These are phyloP conservation scores for Colletotrichum siamense DNA, from an alignment of 2,329 filamentous ascomycete genomes.

Conservation along the genomic window DNA sequence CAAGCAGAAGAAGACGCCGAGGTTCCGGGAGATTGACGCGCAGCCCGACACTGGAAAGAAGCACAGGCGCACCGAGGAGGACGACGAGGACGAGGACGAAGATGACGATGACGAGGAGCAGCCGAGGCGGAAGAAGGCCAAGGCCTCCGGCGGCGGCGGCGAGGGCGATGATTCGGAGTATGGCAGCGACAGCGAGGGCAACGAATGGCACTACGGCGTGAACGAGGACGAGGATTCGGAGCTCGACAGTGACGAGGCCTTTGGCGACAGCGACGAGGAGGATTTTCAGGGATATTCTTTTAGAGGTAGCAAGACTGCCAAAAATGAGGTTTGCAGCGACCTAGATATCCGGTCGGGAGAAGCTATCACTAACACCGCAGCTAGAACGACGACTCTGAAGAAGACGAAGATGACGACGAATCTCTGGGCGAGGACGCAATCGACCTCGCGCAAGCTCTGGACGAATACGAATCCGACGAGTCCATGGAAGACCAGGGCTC, in stretches of 20 bases:
- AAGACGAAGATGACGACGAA: conserved; percentile 59
- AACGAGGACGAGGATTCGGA: conserved; percentile 67
- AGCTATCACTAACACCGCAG: conserved; percentile 36
- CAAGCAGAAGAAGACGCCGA: conserved; percentile 51
- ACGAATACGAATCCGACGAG: conserved; percentile 56
- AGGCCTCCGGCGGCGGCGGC: conserved; percentile 48
- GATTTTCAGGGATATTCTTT: conserved; percentile 77
- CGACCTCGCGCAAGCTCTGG: conserved; percentile 61
- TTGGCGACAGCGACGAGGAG: conserved; percentile 88
- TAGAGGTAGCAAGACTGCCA: conserved; percentile 48
- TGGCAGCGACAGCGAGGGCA: conserved; percentile 84
- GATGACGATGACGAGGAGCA: conserved; percentile 62
- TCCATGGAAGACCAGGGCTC: conserved; percentile 47
- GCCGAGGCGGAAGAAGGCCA: conserved; percentile 45
- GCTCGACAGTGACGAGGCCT: conserved; percentile 77
- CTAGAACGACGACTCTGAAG: conserved; percentile 62
- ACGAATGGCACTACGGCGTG: conserved; percentile 81
- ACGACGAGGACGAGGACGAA: conserved; percentile 43
- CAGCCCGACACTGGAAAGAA: conserved; percentile 30
- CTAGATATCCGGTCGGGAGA: accelerated
- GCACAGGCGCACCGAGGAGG: conserved; percentile 23
- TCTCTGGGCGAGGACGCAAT: conserved; percentile 66
- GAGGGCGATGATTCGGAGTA: conserved; percentile 66
- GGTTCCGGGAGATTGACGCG: conserved; percentile 57
- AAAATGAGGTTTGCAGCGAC: conserved; percentile 26